Evolutionary conservation across 2,329 filamentous ascomycete genomes (phyloP), one percentile per base, ranked within the genome.

Genomic region (Fusarium sp.): DNA sequence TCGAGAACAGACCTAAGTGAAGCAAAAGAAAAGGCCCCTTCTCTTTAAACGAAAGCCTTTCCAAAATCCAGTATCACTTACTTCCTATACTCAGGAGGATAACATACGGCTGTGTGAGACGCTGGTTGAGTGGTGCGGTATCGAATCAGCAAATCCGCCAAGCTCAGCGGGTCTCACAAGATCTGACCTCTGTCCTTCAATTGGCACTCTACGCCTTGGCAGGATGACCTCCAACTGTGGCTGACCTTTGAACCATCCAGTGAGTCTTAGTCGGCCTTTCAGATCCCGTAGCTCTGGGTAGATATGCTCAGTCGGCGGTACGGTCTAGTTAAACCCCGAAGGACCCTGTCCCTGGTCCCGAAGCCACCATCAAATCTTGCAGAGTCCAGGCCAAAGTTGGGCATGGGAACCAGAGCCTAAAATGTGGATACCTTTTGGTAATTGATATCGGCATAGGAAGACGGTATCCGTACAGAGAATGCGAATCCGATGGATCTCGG

Each of bases 341-440:
- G 70, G 70, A 72, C 73, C 49, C 42, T 17, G 40, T 59, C 49
- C 70, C 70, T 67, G 62, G 66, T 16, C n/a, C 29, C 9, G 56
- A 40, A 31, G 49, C 49, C n/a, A 62, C 63, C 14, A 38, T 40
- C 31, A 57, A 74, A 73, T 71, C 67, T 71, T 22, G 49, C 44
- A 51, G 20, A 62, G 31, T 60, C 40, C 58, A 71, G 70, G 57
- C 57, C 62, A 57, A 62, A 33, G 36, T 42, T 42, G 38, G 56
- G 33, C 24, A 49, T 36, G 71, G 64, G 35, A 46, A 44, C 29
- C 33, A 40, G 51, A 71, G 71, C 49, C 71, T 71, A 74, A 72
- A 71, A 62, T 58, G 63, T 74, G 71, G 71, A 56, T 56, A 71
- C 58, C 5, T 29, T 3, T 22, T 12, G 36, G 40, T 16, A 31